Conservation (phyloP, 805 yeast genomes). For the Candida hungchunana region DNA sequence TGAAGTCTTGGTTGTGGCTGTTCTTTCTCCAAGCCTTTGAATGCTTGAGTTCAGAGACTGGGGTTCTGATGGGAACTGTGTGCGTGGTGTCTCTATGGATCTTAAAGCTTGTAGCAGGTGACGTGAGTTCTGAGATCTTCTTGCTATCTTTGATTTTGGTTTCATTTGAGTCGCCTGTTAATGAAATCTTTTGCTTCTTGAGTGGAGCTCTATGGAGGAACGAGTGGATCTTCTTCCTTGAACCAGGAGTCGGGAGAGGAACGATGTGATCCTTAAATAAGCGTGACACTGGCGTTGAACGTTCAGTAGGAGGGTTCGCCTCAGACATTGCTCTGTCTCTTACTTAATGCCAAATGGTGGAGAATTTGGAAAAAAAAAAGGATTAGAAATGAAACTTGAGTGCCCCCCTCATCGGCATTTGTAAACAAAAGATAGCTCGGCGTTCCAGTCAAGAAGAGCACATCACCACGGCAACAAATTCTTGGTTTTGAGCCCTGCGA, state of each 20-base stretch:
- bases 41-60: too few species aligned
- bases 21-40: too few species aligned
- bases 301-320: slow-evolving; percentile 2
- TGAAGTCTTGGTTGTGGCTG: too few species aligned
- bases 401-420: too few species aligned
- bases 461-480: too few species aligned
- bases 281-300: slow-evolving; percentile 4
- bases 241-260: slow-evolving; percentile 2
- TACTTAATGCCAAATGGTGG: background rate
- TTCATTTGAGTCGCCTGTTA: too few species aligned
- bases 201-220: background rate
- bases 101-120: slow-evolving; percentile 5
- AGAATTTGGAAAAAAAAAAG: too few species aligned
- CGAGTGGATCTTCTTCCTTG: slow-evolving; percentile 1
- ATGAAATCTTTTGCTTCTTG: slow-evolving; percentile 1
- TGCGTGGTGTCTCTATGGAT: slow-evolving; percentile 4
- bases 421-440: too few species aligned
- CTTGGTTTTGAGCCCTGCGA: too few species aligned
- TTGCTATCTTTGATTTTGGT: background rate
- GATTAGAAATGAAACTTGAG: too few species aligned
- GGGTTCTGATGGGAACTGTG: slow-evolving; percentile 2
- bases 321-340: background rate
- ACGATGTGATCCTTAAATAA: slow-evolving; percentile 2
- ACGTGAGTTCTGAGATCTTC: slow-evolving; percentile 5
- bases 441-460: too few species aligned